phyloP scores from a whole-genome alignment of 129 eudicot species.

The Deinandra increscens region DNA sequence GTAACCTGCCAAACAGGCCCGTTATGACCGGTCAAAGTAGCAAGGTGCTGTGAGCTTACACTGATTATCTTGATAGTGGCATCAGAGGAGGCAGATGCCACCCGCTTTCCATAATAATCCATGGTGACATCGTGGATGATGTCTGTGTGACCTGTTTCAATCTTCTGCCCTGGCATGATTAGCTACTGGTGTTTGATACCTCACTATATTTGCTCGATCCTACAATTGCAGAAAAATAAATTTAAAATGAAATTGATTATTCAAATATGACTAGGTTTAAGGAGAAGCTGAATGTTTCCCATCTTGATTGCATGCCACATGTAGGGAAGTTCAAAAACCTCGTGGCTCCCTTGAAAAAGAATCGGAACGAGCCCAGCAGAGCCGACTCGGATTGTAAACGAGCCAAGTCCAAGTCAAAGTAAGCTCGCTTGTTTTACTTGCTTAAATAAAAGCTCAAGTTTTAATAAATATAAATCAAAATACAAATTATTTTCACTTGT shows the following conservation, averaged over 20 bases:
- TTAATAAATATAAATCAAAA: no score
- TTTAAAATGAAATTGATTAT: not conserved
- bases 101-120: conserved; percentile 44
- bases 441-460: no score
- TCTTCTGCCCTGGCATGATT: conserved; percentile 41
- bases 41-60: conserved; percentile 31
- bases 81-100: conserved; percentile 43
- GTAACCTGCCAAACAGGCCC: conserved; percentile 44
- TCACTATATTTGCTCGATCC: conserved; percentile 12
- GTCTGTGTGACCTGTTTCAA: conserved; percentile 38
- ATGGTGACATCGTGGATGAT: conserved; percentile 39
- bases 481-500: no score
- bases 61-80: conserved; percentile 33
- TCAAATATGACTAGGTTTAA: not conserved
- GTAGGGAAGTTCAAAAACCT: no score
- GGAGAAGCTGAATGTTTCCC: not conserved
- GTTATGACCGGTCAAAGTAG: conserved; percentile 33
- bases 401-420: no score
- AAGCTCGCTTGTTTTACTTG: no score
- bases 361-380: no score
- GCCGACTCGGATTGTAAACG: no score
- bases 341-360: no score
- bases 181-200: not conserved
- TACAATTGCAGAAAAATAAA: conserved; percentile 9
- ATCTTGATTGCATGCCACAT: not conserved